A percentile compares a stretch with the other conserved stretches of the same genome.
Conservation (phyloP, 176 grass and related monocot species). For the Bolboschoenus planiculmis region DNA sequence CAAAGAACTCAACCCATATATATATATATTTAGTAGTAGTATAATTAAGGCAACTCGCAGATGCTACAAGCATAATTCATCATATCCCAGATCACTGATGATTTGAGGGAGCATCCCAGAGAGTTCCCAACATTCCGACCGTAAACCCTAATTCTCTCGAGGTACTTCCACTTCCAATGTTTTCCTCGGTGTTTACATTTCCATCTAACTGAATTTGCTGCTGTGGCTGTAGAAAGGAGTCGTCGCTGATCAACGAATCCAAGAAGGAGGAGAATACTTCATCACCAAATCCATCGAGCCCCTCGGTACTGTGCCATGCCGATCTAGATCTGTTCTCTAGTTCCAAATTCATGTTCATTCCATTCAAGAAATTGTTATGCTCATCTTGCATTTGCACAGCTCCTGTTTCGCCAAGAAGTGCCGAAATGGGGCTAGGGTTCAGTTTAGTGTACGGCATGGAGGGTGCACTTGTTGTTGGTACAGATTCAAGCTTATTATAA, state of each 20-base stretch:
- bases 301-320: constrained; percentile 6
- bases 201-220: constrained; percentile 7
- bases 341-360: constrained; percentile 17
- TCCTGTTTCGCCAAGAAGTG: not conserved
- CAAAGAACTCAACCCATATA: not conserved
- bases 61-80: not conserved
- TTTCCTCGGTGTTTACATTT: not conserved
- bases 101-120: constrained; percentile 11
- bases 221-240: not conserved
- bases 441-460: not conserved
- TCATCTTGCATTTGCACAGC: not conserved
- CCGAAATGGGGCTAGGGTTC: constrained; percentile 2
- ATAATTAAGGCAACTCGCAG: not conserved
- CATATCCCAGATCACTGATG: not conserved
- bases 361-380: constrained; percentile 10
- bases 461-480: not conserved
- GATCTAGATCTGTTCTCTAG: not conserved
- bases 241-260: constrained; percentile 41
- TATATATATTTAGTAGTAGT: not conserved
- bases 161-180: not conserved
- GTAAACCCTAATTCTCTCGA: constrained; percentile 21
- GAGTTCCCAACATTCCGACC: not conserved
- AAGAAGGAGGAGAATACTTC: constrained; percentile 55
- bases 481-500: not conserved
- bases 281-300: constrained; percentile 27